Evolutionary conservation across 2,329 filamentous ascomycete genomes (phyloP), one percentile per base, ranked within the genome.

Genomic region (Aspergillus phoenicis): DNA sequence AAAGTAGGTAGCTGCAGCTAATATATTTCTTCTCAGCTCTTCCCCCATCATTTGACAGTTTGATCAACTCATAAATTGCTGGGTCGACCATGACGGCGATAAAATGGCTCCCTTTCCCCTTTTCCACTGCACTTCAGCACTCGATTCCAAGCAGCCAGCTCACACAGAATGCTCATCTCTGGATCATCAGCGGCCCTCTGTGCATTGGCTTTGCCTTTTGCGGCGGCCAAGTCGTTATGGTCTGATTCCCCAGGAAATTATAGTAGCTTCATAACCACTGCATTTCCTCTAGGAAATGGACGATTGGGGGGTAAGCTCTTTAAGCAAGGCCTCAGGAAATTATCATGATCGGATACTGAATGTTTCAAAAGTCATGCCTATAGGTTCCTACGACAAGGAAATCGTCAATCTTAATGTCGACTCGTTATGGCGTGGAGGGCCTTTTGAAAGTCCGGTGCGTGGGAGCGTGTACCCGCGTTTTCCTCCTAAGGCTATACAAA

Each of bases 361-460:
- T 17, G 8, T 6, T 8, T 15, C 17, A 38, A 52, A 22, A 67
- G 67, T 62, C 2, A 69, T 69, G 59, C 62, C 66, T 5, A 57
- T 66, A 2, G 68, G 67, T 2, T 8, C 60, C 2, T 49, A 55
- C n/a, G 62, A 52, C 17, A 52, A 53, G 10, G 65, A 67, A 22
- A 60, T 58, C 8, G 41, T 68, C 22, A 68, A 67, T 48, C 41
- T 71, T 11, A 72, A 72, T 28, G 54, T 70, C 45, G 70, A 72
- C 56, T 67, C 64, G 11, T 62, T 72, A 10, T 72, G 70, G 70
- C 61, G 59, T 7, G 70, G 70, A 7, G 70, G 70, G 1, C 69
- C 68, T 1, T 70, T 71, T 49, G 66, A 70, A 43, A 61, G 53
- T n/a, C 11, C 41, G 22, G 64, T 65, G 38, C 13, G 49, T 54